Base-by-base conservation (phyloP, 2,329 filamentous ascomycete species). In the Fusarium domesticum region DNA sequence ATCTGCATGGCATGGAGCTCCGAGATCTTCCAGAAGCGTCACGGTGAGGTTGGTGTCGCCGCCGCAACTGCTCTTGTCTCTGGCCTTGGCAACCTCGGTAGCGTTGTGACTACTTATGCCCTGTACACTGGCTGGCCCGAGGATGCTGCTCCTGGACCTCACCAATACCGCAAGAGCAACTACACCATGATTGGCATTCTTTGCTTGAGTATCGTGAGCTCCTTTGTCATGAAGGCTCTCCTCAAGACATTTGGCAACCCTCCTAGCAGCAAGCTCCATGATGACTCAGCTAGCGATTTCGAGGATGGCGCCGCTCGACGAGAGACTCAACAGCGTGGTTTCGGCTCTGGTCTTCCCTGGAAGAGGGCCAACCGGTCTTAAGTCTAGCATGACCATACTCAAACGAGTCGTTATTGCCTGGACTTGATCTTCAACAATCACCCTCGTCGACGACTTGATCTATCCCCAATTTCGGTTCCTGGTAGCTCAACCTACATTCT, bases 1-100 rank as follows among this genome's bases (percentile, higher is more conserved):
- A 92, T 92, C 60, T 92, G 87, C 65, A 96, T 96, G 90, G 85
- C 89, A 28, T 95, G 90, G 90, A 89, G 87, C 23, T 88, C 83
- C 51, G 87, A 95, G 68, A 85, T 95, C 61, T 96, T 96, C 73
- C 89, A 95, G 69, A 79, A 80, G 23, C 85, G 90, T 11, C 90
- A 96, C 61, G 89, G 90, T 36, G 90, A 96, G 67, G 88, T 96
- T 17, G 90, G 90, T 43, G 89, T 96, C 6, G 90, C 90, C 4
- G 86, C 90, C 12, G 89, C 90, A 0, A 83, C 86, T 2, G 90
- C 90, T 3, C 75, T 96, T 10, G 90, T 96, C 1, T 93, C 88
- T 0, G 90, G 90, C 1, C 74, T 95, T 31, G 90, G 90, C 0
- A 96, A 96, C 60, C 72, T 95, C 15, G 90, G 90, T 20, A 90